Evolutionary conservation across 148 eudicot species (phyloP).

Genomic region (Vaccinium myrtillus): DNA sequence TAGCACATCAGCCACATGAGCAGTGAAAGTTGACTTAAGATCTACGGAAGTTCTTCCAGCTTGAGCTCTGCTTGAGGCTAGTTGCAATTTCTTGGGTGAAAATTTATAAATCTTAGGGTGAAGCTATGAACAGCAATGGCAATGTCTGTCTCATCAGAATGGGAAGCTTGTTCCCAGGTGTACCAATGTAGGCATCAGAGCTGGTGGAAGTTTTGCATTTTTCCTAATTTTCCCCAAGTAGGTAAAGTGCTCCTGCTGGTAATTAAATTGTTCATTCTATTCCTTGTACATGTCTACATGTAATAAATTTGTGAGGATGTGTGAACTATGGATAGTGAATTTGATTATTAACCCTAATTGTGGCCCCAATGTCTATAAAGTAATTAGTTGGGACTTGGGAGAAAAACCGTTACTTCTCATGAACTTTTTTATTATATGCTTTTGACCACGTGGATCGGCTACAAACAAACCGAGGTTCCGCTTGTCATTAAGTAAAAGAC

Average conservation of each 20-base stretch:
- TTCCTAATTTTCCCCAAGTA: background rate
- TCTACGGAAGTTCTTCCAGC: background rate
- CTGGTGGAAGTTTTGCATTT: background rate
- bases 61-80: background rate
- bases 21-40: conserved; percentile 5
- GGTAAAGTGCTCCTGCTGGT: background rate
- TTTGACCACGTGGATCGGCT: too few relatives aligned
- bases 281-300: background rate
- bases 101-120: background rate
- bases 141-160: background rate
- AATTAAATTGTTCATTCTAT: background rate
- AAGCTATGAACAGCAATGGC: background rate
- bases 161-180: background rate
- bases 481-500: too few relatives aligned
- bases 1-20: conserved; percentile 43
- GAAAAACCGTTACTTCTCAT: background rate
- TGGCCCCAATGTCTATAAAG: background rate
- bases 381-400: background rate
- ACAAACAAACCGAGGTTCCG: too few relatives aligned
- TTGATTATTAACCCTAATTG: background rate
- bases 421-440: too few relatives aligned
- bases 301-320: background rate
- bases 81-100: background rate
- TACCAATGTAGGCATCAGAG: background rate
- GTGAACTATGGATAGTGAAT: background rate